Evolutionary conservation across 805 yeast species (phyloP), one percentile per base, ranked within the genome.

Genomic region (Candida verbasci): DNA sequence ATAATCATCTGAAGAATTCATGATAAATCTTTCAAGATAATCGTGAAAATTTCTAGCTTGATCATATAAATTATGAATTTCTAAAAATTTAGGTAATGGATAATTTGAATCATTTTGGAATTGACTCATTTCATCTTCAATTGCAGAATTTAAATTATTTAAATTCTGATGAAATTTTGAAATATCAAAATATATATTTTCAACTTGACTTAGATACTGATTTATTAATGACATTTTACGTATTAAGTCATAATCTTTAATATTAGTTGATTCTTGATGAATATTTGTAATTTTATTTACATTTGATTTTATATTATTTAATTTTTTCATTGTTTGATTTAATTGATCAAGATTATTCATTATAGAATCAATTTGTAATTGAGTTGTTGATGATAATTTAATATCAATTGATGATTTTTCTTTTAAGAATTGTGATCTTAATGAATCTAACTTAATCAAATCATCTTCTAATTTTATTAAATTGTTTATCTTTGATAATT

Each of bases 31-130:
- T 39, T 68, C 68, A 36, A 89, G 70, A 52, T 82, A 84, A 45
- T 91, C 97, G 44, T 72, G 77, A 46, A 89, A 78, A 56, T 87
- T 91, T 35, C 94, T 70, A 14, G 86, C 75, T 49, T 74, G 74
- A 31, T 80, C 81, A 40, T 91, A 68, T 42, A 72, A 65, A 55
- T 70, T 85, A 57, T 91, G 97, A 9, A 84, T 76, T 17, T 69
- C 53, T 33, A 87, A 64, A 20, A 91, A 58, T 43, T 75, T 71
- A 7, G 78, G 74, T 49, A 82, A 62, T 6, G 67, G 57, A 39
- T 67, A 65, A n/a, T 50, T 43, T 16, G 66, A 53, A 35, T 60
- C 63, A 9, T 55, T 49, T 32, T 46, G 42, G 5, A 60, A 46
- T n/a, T 74, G 57, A 15, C 55, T 56, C 12, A 51, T 50, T 41